Conservation (phyloP, 2,329 filamentous ascomycete species). For the Cladosporium sp. region DNA sequence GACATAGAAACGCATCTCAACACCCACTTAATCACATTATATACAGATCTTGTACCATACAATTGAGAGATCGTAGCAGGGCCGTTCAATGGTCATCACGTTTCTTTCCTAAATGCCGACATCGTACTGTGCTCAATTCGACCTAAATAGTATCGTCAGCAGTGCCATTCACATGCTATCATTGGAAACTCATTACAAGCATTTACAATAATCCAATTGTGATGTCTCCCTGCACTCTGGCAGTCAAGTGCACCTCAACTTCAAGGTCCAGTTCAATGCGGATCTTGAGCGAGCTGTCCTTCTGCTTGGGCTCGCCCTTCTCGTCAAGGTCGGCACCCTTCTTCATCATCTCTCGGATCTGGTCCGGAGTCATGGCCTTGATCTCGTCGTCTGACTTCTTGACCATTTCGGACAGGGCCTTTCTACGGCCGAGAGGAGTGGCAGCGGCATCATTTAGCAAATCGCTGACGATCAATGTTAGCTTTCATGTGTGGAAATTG, state of each 20-base stretch:
- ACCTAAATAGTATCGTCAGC: neutral
- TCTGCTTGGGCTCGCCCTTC: constrained; percentile 17
- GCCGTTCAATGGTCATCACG: neutral
- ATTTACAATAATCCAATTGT: constrained; percentile 26
- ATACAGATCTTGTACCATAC: neutral
- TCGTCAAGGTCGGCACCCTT: constrained; percentile 10
- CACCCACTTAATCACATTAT: neutral
- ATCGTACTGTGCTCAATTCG: neutral
- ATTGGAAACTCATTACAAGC: constrained; percentile 10
- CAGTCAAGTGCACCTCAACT: constrained; percentile 28
- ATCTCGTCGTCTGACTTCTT: constrained; percentile 16
- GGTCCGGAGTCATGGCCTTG: constrained; percentile 11
- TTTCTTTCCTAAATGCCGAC: neutral
- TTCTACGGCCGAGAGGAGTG: constrained; percentile 12
- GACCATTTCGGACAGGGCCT: constrained; percentile 14
- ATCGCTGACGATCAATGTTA: neutral
- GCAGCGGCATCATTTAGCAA: constrained; percentile 13
- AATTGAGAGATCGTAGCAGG: neutral
- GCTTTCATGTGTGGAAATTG: neutral
- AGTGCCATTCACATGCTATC: neutral
- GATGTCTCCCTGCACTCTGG: constrained; percentile 28
- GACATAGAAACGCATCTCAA: no score
- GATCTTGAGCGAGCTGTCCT: constrained; percentile 27
- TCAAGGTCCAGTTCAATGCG: constrained; percentile 27
- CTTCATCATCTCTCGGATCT: constrained; percentile 13